Conservation (phyloP, 2,329 filamentous ascomycete species). For the Hortaea werneckii region DNA sequence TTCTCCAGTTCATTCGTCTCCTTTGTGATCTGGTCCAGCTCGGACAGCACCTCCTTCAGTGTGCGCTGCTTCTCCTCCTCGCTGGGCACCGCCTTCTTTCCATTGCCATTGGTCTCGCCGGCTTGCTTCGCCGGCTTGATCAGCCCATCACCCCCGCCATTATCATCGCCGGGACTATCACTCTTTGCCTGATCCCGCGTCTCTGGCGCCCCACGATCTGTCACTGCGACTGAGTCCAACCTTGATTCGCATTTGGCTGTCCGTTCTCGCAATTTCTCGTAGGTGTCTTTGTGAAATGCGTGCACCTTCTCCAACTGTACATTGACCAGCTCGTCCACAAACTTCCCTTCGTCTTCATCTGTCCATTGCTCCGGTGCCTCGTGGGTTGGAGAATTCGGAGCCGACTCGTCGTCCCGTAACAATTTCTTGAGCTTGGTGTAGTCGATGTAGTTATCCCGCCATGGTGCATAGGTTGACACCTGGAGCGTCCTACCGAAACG, state of each 20-base stretch:
- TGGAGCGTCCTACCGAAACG: conserved; percentile 85
- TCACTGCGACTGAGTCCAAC: conserved; percentile 46
- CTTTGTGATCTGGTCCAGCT: conserved; percentile 79
- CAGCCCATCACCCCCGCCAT: conserved; percentile 9
- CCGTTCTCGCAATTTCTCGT: conserved; percentile 70
- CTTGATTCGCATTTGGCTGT: conserved; percentile 59
- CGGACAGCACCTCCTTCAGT: conserved; percentile 61
- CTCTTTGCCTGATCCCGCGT: conserved; percentile 22
- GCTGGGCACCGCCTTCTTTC: conserved; percentile 26
- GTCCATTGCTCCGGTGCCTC: conserved; percentile 60
- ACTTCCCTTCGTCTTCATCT: conserved; percentile 82
- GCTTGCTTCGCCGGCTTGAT: conserved; percentile 15
- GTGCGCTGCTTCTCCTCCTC: conserved; percentile 38
- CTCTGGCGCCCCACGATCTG: conserved; percentile 17
- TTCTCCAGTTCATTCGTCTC: conserved; percentile 90
- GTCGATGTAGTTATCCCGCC: conserved; percentile 91
- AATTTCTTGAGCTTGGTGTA: conserved; percentile 87
- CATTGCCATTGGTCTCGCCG: conserved; percentile 19
- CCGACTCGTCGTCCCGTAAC: conserved; percentile 63
- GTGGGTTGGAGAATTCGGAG: conserved; percentile 34
- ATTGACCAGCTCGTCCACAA: conserved; percentile 92
- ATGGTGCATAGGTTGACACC: conserved; percentile 70
- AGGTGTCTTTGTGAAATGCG: conserved; percentile 73
- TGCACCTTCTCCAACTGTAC: conserved; percentile 92
- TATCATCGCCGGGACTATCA: not conserved